Evolutionary conservation across 805 yeast genomes (phyloP), one percentile per base, ranked within the genome.

Genomic region (Wickerhamiella qilinensis): DNA sequence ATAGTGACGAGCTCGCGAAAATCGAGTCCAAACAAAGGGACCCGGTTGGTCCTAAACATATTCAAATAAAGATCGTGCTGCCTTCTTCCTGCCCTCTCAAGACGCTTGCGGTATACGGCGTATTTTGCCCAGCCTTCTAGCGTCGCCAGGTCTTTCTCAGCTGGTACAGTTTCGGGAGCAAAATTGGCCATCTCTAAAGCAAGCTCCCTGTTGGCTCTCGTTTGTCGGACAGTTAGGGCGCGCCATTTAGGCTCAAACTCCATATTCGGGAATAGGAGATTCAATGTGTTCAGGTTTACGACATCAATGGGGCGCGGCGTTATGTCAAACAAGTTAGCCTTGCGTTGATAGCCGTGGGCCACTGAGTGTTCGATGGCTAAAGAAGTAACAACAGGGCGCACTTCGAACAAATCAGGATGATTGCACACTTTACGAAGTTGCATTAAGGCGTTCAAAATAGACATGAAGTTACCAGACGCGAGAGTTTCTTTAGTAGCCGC

Each of bases 371-470:
- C 72, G 64, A 85, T 63, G 0, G 88, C 80, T 54, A 83, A 77
- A 2, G 97, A 86, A 0, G 98, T 91, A 30, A 82, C 70, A 46
- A 91, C 82, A 1, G 97, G 97, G 42, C 98, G 67, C 5, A 86
- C 95, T 56, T 91, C 98, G 60, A 91, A 93, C 43, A 91, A 61
- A 60, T 91, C 52, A 5, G 54, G 54, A 59, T 88, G 98, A 56
- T 88, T 88, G 62, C 98, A 88, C 36, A 91, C 97, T 58, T 91
- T 91, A 52, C 99, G 73, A 51, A 91, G 64, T 57, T 91, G 99
- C 99, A 91, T 91, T 61, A 91, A 68, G 64, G 97, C 91, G 52
- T 93, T 91, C 50, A 91, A 86, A 52, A 91, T 91, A 14, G 95
- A 83, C 57, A 91, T 65, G 52, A 86, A 91, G 53, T 91, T 91